Percentiles rank a stretch among this genome's conserved stretches.
phyloP scores from a whole-genome alignment of 2,329 filamentous ascomycete species.

The Ophiostoma ulmi region DNA sequence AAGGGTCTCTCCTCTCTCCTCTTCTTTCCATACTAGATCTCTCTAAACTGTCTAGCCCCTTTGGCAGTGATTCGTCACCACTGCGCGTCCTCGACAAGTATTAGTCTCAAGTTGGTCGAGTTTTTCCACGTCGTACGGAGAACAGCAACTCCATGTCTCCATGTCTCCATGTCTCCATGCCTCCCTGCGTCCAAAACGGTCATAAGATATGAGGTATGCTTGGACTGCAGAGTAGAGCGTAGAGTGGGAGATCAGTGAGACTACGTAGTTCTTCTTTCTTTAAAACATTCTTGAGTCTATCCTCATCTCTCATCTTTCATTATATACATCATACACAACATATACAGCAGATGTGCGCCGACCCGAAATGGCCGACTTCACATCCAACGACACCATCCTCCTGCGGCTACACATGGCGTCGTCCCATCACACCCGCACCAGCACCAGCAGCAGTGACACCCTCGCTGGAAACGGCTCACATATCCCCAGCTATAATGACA shows the following conservation, averaged over 20 bases:
- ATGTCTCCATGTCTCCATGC: background rate
- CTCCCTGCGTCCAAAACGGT: no score
- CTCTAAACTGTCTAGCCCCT: background rate
- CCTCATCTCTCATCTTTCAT: background rate
- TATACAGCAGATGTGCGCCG: no score
- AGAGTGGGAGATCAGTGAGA: background rate
- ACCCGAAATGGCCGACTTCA: background rate
- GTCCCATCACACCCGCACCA: background rate
- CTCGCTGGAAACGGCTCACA: background rate
- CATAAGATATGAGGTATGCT: background rate
- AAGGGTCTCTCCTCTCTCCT: background rate
- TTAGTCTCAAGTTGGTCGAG: background rate
- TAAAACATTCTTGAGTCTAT: background rate
- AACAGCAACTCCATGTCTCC: background rate
- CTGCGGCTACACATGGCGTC: background rate
- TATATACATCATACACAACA: background rate
- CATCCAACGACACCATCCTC: conserved; percentile 14
- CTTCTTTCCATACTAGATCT: no score
- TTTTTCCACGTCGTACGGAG: background rate
- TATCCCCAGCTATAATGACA: background rate
- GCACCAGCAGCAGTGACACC: background rate
- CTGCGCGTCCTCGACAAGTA: background rate
- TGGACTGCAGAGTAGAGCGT: background rate
- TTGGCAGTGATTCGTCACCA: conserved; percentile 6
- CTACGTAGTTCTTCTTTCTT: background rate